A percentile compares a stretch with the other conserved stretches of the same genome.
These are phyloP conservation scores for Sequoiadendron giganteum DNA, from an alignment of 75 land plant species.

Conservation along the genomic window DNA sequence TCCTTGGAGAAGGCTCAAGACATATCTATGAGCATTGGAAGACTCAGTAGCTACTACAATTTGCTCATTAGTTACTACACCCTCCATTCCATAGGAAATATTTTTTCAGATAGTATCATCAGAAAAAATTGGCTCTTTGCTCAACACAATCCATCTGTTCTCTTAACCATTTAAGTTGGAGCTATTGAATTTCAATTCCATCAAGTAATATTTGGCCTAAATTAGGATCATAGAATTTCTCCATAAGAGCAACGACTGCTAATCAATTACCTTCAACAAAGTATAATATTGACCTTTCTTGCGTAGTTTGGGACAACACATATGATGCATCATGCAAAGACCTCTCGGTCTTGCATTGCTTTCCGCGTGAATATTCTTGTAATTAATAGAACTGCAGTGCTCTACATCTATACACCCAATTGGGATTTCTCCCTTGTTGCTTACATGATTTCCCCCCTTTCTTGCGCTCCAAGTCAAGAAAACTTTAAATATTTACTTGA, in stretches of 20 bases:
- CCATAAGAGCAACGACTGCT: slow-evolving; percentile 53
- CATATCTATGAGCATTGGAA: slow-evolving; percentile 62
- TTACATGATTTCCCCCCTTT: too few species aligned
- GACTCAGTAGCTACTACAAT: slow-evolving; percentile 45
- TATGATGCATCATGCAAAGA: too few species aligned
- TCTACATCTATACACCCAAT: too few species aligned
- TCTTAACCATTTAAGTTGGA: slow-evolving; percentile 54
- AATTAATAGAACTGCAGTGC: too few species aligned
- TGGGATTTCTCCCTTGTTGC: too few species aligned
- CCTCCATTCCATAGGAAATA: slow-evolving; percentile 55
- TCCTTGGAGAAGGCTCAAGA: slow-evolving; percentile 42
- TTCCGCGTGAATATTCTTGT: too few species aligned
- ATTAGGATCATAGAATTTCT: slow-evolving; percentile 67
- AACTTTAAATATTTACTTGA: too few species aligned
- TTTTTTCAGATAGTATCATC: slow-evolving; percentile 43
- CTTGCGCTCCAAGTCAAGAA: too few species aligned
- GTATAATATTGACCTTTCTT: too few species aligned
- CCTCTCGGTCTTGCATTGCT: too few species aligned
- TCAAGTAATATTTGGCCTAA: slow-evolving; percentile 46
- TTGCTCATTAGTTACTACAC: slow-evolving; percentile 34
- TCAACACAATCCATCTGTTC: slow-evolving; percentile 62
- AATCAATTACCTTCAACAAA: slow-evolving; percentile 78
- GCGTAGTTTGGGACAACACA: too few species aligned
- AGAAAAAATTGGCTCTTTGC: slow-evolving; percentile 62
- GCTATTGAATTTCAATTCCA: slow-evolving; percentile 39